Conservation (phyloP, 2,329 filamentous ascomycete species). For the Ilyonectria destructans region DNA sequence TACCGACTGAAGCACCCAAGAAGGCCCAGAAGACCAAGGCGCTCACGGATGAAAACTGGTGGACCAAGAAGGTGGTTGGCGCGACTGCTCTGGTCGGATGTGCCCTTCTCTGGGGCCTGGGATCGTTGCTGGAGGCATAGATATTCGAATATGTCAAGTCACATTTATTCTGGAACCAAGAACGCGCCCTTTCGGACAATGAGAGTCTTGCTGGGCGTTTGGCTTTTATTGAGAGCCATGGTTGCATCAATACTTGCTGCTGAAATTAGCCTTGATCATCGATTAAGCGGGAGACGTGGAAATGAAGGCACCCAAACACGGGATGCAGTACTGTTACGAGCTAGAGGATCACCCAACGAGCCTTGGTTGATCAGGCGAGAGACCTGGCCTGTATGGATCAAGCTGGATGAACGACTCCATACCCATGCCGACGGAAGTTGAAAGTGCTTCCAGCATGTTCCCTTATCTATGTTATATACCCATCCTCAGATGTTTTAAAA, state of each 20-base stretch:
- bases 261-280: not conserved
- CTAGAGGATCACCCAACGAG: not conserved
- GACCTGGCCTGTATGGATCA: not conserved
- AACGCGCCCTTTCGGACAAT: not conserved
- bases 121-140: constrained; percentile 65
- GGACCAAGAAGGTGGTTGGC: constrained; percentile 76
- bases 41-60: constrained; percentile 77
- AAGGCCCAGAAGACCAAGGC: constrained; percentile 67
- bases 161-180: not conserved
- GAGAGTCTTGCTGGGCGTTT: not conserved
- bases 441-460: not conserved
- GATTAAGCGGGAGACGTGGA: not conserved
- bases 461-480: constrained; percentile 18
- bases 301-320: not conserved
- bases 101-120: constrained; percentile 71
- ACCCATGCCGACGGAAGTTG: not conserved
- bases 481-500: constrained; percentile 10
- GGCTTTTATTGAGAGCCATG: not conserved
- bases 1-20: constrained; percentile 48
- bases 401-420: not conserved
- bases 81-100: constrained; percentile 75
- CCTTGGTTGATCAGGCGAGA: not conserved
- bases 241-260: not conserved
- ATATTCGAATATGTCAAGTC: not conserved
- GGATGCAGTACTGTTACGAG: not conserved